Evolutionary conservation across 306 rosid genomes (phyloP), one percentile per base, ranked within the genome.

Genomic region (Mimosa pudica): DNA sequence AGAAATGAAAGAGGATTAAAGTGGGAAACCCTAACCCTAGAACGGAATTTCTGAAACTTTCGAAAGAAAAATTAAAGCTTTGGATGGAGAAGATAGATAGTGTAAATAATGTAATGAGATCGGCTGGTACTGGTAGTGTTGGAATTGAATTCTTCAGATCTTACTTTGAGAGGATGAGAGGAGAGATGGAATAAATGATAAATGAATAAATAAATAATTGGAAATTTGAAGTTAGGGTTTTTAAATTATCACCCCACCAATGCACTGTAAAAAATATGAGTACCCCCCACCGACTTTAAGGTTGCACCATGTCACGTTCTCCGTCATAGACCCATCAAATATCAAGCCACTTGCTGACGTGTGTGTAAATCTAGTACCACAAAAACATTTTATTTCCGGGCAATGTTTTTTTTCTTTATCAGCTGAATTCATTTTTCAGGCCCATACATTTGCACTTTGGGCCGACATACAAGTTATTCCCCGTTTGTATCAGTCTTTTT

Each of bases 11-110:
- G 70, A 14, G 12, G 54, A 20, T 0, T 51, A 20, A 45, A 41
- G 73, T 68, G 70, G 73, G 52, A 12, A 83, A 71, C 81, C 86
- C 88, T 48, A 84, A 65, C 86, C 87, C 90, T 74, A 87, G 81
- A 72, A 11, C 71, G 57, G 88, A 87, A 84, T 84, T 88, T 84
- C 79, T 20, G 77, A 70, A 68, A 83, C 77, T 67, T 58, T 46
- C 52, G 63, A 63, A 47, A 74, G 67, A 44, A 63, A 64, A 47
- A 8, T 38, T 38, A 7, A 10, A 12, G 46, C 4, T 60, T 9
- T 35, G 6, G 58, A 65, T 48, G 77, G 58, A 65, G 7, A 24
- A 51, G 49, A 48, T 79, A 44, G 49, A 48, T 79, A 62, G 48
- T 47, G 51, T 48, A 5, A 64, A 6, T 18, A 57, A 57, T 7